Evolutionary conservation across 129 eudicot species (phyloP).

Genomic region (Centaurea solstitialis): DNA sequence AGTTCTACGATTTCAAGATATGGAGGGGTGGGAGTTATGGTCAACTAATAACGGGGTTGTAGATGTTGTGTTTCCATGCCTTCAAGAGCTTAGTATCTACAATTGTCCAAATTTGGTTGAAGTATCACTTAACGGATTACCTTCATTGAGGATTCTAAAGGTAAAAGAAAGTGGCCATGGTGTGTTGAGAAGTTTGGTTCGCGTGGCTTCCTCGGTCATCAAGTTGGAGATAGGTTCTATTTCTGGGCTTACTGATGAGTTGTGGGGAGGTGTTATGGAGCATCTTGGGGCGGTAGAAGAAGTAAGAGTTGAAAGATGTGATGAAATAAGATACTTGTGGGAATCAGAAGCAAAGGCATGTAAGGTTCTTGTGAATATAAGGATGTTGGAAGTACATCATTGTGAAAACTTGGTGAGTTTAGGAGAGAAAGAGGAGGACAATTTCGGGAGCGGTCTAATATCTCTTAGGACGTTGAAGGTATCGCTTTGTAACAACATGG

Average conservation of each 20-base stretch:
- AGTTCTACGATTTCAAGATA: constrained; percentile 24
- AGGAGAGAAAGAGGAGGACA: constrained; percentile 15
- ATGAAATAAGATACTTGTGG: constrained; percentile 26
- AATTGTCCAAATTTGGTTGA: constrained; percentile 13
- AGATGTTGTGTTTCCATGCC: no score
- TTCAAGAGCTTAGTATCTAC: no score
- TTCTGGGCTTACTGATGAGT: constrained; percentile 23
- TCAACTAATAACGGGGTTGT: constrained; percentile 9
- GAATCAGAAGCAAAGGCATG: constrained; percentile 17
- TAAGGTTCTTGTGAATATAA: constrained; percentile 18
- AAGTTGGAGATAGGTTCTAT: background rate
- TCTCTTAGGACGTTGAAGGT: background rate
- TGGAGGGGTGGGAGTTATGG: constrained; percentile 48
- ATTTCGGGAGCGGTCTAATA: background rate
- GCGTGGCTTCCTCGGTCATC: background rate
- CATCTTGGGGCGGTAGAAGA: constrained; percentile 13
- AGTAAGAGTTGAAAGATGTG: background rate
- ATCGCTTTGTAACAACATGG: background rate
- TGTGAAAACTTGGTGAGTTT: background rate
- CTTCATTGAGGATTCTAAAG: background rate
- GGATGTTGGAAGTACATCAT: background rate
- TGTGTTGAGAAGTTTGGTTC: constrained; percentile 4
- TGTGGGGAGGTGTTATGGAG: constrained; percentile 14
- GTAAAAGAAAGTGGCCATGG: background rate
- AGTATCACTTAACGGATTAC: constrained; percentile 8